phyloP scores from a whole-genome alignment of 2,329 filamentous ascomycete species.

The Neurospora sp. region DNA sequence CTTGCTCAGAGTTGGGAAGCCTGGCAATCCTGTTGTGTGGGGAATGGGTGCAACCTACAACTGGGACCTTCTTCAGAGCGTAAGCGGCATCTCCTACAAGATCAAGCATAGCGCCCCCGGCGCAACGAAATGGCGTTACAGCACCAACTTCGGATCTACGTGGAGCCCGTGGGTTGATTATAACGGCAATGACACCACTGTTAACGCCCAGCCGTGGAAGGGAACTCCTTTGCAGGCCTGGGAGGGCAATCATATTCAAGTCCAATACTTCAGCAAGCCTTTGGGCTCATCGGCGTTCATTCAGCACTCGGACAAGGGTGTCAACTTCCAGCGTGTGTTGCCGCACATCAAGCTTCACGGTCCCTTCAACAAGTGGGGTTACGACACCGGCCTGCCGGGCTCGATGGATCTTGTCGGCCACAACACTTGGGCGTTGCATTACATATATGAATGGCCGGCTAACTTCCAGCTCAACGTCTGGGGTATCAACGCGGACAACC shows the following conservation, averaged over 20 bases:
- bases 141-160: slow-evolving; percentile 47
- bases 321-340: slow-evolving; percentile 36
- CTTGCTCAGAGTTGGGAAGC: slow-evolving; percentile 47
- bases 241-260: slow-evolving; percentile 50
- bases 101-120: slow-evolving; percentile 51
- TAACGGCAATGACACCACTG: slow-evolving; percentile 36
- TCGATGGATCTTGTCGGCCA: slow-evolving; percentile 37
- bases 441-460: slow-evolving; percentile 54
- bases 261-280: slow-evolving; percentile 53
- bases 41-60: slow-evolving; percentile 48
- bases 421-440: slow-evolving; percentile 46
- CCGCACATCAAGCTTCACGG: slow-evolving; percentile 55
- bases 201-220: slow-evolving; percentile 41
- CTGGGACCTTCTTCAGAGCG: slow-evolving; percentile 34
- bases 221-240: slow-evolving; percentile 49
- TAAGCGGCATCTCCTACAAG: slow-evolving; percentile 27
- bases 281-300: slow-evolving; percentile 49
- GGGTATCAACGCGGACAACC: slow-evolving; percentile 54
- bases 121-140: slow-evolving; percentile 53
- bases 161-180: slow-evolving; percentile 52
- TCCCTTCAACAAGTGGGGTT: slow-evolving; percentile 53
- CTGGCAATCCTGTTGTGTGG: slow-evolving; percentile 50
- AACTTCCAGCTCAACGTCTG: slow-evolving; percentile 54
- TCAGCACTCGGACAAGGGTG: slow-evolving; percentile 44
- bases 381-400: slow-evolving; percentile 48